Conservation (phyloP, 1,139 yeast genomes). For the Suhomyces atakaporum region DNA sequence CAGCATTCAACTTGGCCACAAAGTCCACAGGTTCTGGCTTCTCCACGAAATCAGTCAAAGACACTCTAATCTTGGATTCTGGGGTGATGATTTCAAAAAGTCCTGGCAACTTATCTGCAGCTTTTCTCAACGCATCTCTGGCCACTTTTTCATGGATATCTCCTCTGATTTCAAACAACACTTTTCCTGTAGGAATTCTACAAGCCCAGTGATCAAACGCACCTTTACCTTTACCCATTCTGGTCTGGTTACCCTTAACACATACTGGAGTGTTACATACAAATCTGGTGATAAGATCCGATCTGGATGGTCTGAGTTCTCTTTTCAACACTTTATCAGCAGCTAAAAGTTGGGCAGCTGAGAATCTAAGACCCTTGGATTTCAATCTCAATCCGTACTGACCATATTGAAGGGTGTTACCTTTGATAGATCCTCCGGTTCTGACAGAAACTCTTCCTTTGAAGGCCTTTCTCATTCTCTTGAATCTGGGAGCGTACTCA, state of each 20-base stretch:
- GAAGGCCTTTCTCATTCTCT: slow-evolving; percentile 74
- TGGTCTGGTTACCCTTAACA: slow-evolving; percentile 95
- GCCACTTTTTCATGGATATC: slow-evolving; percentile 87
- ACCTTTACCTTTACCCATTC: slow-evolving; percentile 99
- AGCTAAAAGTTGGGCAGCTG: slow-evolving; percentile 89
- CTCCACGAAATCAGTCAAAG: slow-evolving; percentile 52
- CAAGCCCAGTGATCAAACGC: slow-evolving; percentile 97
- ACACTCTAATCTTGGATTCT: slow-evolving; percentile 69
- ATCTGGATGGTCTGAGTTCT: slow-evolving; percentile 72
- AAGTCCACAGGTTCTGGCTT: slow-evolving; percentile 54
- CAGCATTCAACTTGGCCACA: slow-evolving; percentile 52
- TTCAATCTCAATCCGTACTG: slow-evolving; percentile 83
- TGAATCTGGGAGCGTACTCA: slow-evolving; percentile 85
- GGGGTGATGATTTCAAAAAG: slow-evolving; percentile 79
- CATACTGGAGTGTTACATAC: slow-evolving; percentile 89
- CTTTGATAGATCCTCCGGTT: slow-evolving; percentile 91
- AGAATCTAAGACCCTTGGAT: slow-evolving; percentile 80
- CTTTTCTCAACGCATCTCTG: slow-evolving; percentile 87
- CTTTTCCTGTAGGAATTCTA: slow-evolving; percentile 93
- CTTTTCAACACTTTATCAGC: slow-evolving; percentile 87
- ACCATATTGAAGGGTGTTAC: slow-evolving; percentile 80
- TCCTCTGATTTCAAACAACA: slow-evolving; percentile 82
- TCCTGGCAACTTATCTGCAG: slow-evolving; percentile 92
- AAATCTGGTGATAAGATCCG: slow-evolving; percentile 74
- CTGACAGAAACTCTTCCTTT: slow-evolving; percentile 95